Percentiles rank a stretch among this genome's conserved stretches.
phyloP scores from a whole-genome alignment of 768 basidiomycete genomes.

The Lentinula raphanica region DNA sequence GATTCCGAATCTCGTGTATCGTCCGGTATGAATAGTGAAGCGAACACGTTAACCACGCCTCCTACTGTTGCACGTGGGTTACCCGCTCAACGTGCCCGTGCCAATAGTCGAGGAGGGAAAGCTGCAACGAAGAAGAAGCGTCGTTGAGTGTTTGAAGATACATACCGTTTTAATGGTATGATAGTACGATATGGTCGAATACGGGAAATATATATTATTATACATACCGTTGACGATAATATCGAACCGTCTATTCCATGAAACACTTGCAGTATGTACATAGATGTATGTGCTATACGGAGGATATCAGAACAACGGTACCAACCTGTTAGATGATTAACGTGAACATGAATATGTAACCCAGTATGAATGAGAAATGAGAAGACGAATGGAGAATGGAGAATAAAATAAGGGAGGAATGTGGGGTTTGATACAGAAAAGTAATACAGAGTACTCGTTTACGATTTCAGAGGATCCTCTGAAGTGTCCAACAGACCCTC shows the following conservation, averaged over 20 bases:
- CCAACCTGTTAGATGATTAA: conserved; percentile 21
- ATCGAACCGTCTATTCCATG: conserved; percentile 18
- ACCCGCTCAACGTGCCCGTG: background rate
- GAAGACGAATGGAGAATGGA: conserved; percentile 8
- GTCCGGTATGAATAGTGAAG: conserved; percentile 6
- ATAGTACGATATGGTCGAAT: background rate
- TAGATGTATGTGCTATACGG: conserved; percentile 24
- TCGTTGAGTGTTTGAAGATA: background rate
- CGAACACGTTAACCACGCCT: conserved; percentile 4
- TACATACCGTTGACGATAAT: conserved; percentile 15
- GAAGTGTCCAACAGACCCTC: conserved; percentile 66
- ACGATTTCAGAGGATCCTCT: conserved; percentile 48
- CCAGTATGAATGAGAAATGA: conserved; percentile 13
- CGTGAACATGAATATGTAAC: conserved; percentile 13
- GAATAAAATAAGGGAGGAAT: conserved; percentile 12
- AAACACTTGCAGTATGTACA: conserved; percentile 18
- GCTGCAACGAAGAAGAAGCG: background rate
- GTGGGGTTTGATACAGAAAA: conserved; percentile 16
- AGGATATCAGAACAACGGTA: conserved; percentile 21
- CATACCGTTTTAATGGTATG: background rate
- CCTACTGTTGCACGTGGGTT: background rate
- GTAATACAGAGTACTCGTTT: conserved; percentile 2
- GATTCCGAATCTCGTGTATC: conserved; percentile 3
- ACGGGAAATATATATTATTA: conserved; percentile 1
- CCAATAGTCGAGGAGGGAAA: background rate